Conservation (phyloP, 495 filamentous ascomycete species). For the Friedmanniomyces simplex region DNA sequence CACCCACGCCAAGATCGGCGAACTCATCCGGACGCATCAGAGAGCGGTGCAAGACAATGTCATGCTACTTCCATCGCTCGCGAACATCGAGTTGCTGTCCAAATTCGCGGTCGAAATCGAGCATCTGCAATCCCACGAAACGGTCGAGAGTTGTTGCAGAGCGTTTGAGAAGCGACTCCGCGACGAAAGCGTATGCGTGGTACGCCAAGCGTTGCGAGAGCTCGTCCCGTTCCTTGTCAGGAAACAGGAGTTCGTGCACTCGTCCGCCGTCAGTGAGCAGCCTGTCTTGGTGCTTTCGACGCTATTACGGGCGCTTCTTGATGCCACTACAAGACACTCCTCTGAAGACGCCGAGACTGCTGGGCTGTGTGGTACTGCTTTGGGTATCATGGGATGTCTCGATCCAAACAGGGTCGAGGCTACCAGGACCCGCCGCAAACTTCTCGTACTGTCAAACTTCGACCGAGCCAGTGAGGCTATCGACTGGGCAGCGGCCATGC, state of each 20-base stretch:
- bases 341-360: slow-evolving; percentile 54
- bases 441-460: slow-evolving; percentile 81
- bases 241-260: slow-evolving; percentile 73
- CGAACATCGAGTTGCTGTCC: slow-evolving; percentile 56
- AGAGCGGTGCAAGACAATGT: slow-evolving; percentile 52
- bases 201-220: slow-evolving; percentile 67
- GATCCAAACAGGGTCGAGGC: slow-evolving; percentile 85
- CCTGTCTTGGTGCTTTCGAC: slow-evolving; percentile 62
- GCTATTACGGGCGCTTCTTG: slow-evolving; percentile 66
- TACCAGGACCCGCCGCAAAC: slow-evolving; percentile 60
- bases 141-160: slow-evolving; percentile 51
- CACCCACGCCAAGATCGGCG: slow-evolving; percentile 50
- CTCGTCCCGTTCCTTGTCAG: slow-evolving; percentile 58
- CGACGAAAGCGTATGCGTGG: slow-evolving; percentile 76
- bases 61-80: slow-evolving; percentile 66
- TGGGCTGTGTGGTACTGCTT: slow-evolving; percentile 61
- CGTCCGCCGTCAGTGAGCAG: slow-evolving; percentile 73
- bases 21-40: slow-evolving; percentile 52
- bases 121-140: slow-evolving; percentile 48
- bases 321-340: slow-evolving; percentile 71
- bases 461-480: slow-evolving; percentile 64
- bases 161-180: slow-evolving; percentile 61
- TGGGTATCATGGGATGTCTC: slow-evolving; percentile 81
- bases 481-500: slow-evolving; percentile 73
- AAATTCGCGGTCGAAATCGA: slow-evolving; percentile 53